Base-by-base conservation (phyloP, 2,329 filamentous ascomycete species). In the Fusarium transvaalense region DNA sequence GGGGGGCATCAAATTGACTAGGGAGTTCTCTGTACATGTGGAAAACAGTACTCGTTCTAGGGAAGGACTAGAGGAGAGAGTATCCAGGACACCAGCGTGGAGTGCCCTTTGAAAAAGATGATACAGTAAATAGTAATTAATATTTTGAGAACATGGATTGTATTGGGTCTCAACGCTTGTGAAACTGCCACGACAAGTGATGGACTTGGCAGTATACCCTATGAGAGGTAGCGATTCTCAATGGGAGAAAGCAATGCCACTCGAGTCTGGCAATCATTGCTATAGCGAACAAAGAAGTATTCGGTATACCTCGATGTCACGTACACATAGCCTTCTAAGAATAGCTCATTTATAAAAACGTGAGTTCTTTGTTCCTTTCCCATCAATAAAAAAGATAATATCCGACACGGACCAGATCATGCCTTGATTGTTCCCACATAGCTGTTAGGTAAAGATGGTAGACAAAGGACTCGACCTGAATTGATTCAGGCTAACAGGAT, bases 11-110 rank as follows among this genome's bases (percentile, higher is more conserved):
- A 57, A 61, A 35, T 43, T 73, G 48, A 72, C 61, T 7, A 71
- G 68, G 10, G 70, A 74, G 14, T 70, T 74, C 8, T 54, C 61
- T 17, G 63, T 74, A 9, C 53, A 62, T 6, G 55, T 74, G 32
- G 70, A 73, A 45, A 54, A 71, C n/a, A 60, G 68, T 27, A 50
- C 42, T 14, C 29, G n/a, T 35, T 13, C 62, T 45, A 41, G 69
- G 70, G n/a, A 34, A 48, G 21, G 39, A 6, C 34, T 51, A 14
- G 45, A 69, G 38, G 56, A 63, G 35, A 74, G 51, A 48, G 66
- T 62, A 23, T 39, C 32, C 10, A 70, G 45, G n/a, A 71, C 62
- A 19, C 56, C 41, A 23, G 68, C 58, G 12, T 74, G 71, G 69
- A 55, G 66, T 39, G 58, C 61, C 6, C 51, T 74, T 10, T 74